These are phyloP conservation scores for Taiozyma onychis DNA, from an alignment of 1,139 yeast genomes.

Conservation along the genomic window DNA sequence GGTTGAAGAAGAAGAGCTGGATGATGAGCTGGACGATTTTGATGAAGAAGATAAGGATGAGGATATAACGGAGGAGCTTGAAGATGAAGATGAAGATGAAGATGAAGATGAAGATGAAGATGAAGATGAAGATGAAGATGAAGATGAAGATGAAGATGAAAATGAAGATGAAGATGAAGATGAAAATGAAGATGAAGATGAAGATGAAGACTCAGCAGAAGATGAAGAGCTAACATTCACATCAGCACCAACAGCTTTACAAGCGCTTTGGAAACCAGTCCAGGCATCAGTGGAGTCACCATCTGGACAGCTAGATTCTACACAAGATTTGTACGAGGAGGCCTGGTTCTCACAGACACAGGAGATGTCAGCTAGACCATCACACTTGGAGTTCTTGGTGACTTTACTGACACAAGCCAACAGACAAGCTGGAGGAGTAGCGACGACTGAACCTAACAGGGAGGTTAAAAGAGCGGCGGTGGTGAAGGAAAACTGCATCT, in stretches of 20 bases:
- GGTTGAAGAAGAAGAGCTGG: background rate
- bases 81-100: slow-evolving; percentile 5
- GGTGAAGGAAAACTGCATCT: background rate
- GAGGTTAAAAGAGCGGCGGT: background rate
- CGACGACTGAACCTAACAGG: slow-evolving; percentile 22
- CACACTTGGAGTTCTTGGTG: slow-evolving; percentile 47
- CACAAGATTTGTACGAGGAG: slow-evolving; percentile 49
- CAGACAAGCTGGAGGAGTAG: slow-evolving; percentile 82
- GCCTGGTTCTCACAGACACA: slow-evolving; percentile 61
- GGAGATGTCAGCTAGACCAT: slow-evolving; percentile 51
- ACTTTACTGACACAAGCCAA: slow-evolving; percentile 51
- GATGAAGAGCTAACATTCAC: slow-evolving; percentile 24
- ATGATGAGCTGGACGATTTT: too few relatives aligned
- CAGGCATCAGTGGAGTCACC: slow-evolving; percentile 53
- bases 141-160: slow-evolving; percentile 25
- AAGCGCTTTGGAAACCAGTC: slow-evolving; percentile 48
- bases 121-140: slow-evolving; percentile 12
- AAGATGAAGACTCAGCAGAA: slow-evolving; percentile 25
- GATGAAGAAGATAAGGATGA: background rate
- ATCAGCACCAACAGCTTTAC: slow-evolving; percentile 37
- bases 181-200: slow-evolving; percentile 10
- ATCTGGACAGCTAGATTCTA: slow-evolving; percentile 60
- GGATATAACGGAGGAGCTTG: background rate
- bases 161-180: background rate
- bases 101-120: slow-evolving; percentile 13